Conservation (phyloP, 1,139 yeast species). For the Zygotorulaspora mrakii region DNA sequence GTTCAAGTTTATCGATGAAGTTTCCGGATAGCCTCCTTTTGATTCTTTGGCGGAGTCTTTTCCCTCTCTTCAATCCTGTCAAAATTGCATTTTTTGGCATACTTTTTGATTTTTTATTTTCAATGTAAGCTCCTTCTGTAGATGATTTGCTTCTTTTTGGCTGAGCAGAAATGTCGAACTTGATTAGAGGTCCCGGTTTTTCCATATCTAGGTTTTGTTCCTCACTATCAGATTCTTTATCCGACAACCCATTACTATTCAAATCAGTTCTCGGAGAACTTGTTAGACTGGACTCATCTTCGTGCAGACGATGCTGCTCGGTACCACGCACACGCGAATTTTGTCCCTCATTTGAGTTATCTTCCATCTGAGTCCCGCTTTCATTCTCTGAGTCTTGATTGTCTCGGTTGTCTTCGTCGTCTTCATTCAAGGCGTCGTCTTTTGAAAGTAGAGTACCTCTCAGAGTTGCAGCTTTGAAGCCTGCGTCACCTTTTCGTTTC, state of each 20-base stretch:
- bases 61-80: constrained; percentile 23
- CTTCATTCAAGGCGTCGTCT: constrained; percentile 1
- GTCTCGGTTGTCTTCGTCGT: constrained; percentile 6
- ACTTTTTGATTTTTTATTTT: constrained; percentile 5
- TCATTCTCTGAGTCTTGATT: constrained; percentile 1
- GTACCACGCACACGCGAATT: background rate
- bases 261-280: background rate
- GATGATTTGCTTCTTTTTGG: constrained; percentile 19
- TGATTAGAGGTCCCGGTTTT: constrained; percentile 23
- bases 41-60: constrained; percentile 20
- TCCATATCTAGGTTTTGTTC: background rate
- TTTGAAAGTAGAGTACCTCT: background rate
- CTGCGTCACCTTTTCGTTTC: constrained; percentile 8
- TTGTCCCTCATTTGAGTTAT: background rate
- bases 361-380: background rate
- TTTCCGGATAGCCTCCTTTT: constrained; percentile 23
- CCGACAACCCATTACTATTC: background rate
- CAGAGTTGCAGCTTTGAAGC: background rate
- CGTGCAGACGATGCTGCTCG: background rate
- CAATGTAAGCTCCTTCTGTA: background rate
- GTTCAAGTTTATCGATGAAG: constrained; percentile 15
- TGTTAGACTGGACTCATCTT: background rate
- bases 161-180: constrained; percentile 28
- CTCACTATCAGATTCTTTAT: background rate
- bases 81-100: constrained; percentile 16